A percentile compares a stretch with the other conserved stretches of the same genome.
phyloP scores from a whole-genome alignment of 371 early-diverging fungal genomes.

The Rhizopus arrhizus region DNA sequence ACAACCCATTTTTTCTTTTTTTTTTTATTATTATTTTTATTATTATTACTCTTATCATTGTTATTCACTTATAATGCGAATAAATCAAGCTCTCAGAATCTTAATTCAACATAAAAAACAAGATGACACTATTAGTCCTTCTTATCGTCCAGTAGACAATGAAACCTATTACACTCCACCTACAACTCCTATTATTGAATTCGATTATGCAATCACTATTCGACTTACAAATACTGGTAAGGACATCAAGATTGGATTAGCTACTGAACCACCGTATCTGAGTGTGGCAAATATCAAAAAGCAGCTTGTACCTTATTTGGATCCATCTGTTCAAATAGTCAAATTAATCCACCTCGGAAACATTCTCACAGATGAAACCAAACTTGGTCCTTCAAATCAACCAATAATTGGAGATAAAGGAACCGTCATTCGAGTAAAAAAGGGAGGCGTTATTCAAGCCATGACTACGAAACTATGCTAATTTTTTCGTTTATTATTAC shows the following conservation, averaged over 20 bases:
- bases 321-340: slow-evolving; percentile 9
- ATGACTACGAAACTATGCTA: slow-evolving; percentile 11
- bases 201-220: slow-evolving; percentile 10
- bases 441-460: slow-evolving; percentile 29
- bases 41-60: too few species aligned
- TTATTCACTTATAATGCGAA: too few species aligned
- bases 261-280: slow-evolving; percentile 26
- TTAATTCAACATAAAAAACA: too few species aligned
- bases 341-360: slow-evolving; percentile 29
- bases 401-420: slow-evolving; percentile 1
- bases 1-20: too few species aligned
- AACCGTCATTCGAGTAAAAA: slow-evolving; percentile 21
- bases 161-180: neutral
- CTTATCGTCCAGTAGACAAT: neutral
- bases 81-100: too few species aligned
- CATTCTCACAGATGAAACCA: slow-evolving; percentile 20
- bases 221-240: slow-evolving; percentile 29
- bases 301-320: slow-evolving; percentile 20
- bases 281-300: slow-evolving; percentile 17
- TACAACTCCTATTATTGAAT: neutral
- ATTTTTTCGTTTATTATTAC: neutral
- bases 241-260: slow-evolving; percentile 22
- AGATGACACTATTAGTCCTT: neutral
- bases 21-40: too few species aligned
- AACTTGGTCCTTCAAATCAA: slow-evolving; percentile 21